phyloP scores from a whole-genome alignment of 2,329 filamentous ascomycete species.

The Peltaster fructicola region DNA sequence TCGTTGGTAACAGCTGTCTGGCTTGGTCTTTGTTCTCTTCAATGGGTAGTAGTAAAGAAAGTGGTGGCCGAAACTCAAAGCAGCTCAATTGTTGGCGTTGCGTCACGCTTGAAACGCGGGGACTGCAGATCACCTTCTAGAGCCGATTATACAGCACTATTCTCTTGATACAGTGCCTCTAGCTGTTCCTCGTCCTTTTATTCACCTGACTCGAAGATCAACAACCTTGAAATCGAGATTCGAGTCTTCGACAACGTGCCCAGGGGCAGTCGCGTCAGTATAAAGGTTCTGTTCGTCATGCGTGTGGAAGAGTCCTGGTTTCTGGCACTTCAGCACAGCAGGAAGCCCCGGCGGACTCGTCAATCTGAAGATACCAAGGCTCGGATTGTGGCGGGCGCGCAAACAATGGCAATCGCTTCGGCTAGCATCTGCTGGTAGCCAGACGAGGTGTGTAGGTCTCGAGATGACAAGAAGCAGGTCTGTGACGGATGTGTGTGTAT shows the following conservation, averaged over 20 bases:
- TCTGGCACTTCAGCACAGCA: slow-evolving; percentile 62
- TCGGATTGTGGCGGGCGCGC: slow-evolving; percentile 67
- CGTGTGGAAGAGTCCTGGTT: slow-evolving; percentile 70
- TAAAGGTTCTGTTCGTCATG: slow-evolving; percentile 57
- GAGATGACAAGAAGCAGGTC: slow-evolving; percentile 92
- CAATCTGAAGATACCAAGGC: slow-evolving; percentile 76
- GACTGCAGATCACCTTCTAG: too few species aligned
- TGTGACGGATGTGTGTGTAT: slow-evolving; percentile 96
- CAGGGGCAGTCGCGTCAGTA: slow-evolving; percentile 46
- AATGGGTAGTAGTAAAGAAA: too few species aligned
- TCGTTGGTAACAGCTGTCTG: too few species aligned
- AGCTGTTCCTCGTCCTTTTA: too few species aligned
- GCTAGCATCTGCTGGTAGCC: slow-evolving; percentile 94
- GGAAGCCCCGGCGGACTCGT: slow-evolving; percentile 84
- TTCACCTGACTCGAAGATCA: too few species aligned
- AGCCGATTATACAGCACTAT: too few species aligned
- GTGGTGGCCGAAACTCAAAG: too few species aligned
- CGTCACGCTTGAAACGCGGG: too few species aligned
- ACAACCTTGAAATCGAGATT: slow-evolving; percentile 45
- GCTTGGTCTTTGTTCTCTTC: too few species aligned
- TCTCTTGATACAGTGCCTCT: too few species aligned
- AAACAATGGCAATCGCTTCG: slow-evolving; percentile 93
- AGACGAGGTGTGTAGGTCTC: slow-evolving; percentile 83
- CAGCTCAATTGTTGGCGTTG: too few species aligned
- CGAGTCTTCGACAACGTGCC: slow-evolving; percentile 41